These are phyloP conservation scores for Fusarium nanum DNA, from an alignment of 2,329 filamentous ascomycete species.

Conservation along the genomic window DNA sequence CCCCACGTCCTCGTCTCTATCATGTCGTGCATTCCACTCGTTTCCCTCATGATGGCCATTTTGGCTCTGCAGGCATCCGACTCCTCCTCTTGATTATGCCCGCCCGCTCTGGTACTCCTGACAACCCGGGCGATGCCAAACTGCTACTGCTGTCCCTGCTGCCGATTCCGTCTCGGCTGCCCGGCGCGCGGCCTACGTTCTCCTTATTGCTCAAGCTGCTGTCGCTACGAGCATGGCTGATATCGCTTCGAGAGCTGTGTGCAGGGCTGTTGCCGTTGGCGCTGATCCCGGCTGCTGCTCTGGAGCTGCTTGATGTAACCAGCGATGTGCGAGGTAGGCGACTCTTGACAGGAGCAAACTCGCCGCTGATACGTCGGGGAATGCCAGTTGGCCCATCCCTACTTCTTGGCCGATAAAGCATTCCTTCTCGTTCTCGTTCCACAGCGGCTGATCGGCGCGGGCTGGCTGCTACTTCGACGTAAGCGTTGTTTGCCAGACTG, in stretches of 20 bases:
- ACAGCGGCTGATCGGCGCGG: slow-evolving; percentile 56
- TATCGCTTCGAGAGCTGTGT: slow-evolving; percentile 36
- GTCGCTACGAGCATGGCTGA: slow-evolving; percentile 53
- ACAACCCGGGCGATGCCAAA: slow-evolving; percentile 26
- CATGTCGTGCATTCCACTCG: slow-evolving; percentile 19
- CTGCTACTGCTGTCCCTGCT: slow-evolving; percentile 39
- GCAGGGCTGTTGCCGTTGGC: slow-evolving; percentile 36
- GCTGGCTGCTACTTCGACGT: slow-evolving; percentile 65
- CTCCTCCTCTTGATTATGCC: slow-evolving; percentile 43
- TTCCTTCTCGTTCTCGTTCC: slow-evolving; percentile 59
- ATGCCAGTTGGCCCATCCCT: slow-evolving; percentile 57
- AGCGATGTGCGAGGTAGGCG: slow-evolving; percentile 55
- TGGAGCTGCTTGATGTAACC: slow-evolving; percentile 43
- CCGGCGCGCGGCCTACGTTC: slow-evolving; percentile 47
- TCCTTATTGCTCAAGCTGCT: slow-evolving; percentile 57
- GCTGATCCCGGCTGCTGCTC: slow-evolving; percentile 22
- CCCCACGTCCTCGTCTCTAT: slow-evolving; percentile 1
- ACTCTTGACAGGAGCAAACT: slow-evolving; percentile 53
- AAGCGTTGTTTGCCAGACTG: slow-evolving; percentile 55
- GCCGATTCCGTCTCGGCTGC: slow-evolving; percentile 42
- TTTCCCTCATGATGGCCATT: slow-evolving; percentile 41
- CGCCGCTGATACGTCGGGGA: slow-evolving; percentile 58
- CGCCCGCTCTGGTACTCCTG: slow-evolving; percentile 28
- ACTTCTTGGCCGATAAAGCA: slow-evolving; percentile 57
- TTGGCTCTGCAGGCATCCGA: slow-evolving; percentile 45